Conservation (phyloP, 139 green algal species). For the Gonium pectorale region DNA sequence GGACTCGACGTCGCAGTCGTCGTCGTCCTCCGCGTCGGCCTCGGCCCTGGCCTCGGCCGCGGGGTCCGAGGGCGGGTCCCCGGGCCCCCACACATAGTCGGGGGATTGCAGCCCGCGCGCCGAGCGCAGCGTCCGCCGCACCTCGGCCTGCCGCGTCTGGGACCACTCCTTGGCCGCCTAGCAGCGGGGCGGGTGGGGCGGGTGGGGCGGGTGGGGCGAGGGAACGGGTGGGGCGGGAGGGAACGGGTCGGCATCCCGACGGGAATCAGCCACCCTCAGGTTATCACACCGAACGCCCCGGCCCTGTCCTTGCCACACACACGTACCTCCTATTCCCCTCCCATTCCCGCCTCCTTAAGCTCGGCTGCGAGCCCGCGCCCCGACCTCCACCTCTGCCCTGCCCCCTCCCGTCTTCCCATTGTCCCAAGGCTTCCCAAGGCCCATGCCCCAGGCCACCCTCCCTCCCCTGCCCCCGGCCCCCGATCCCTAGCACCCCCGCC, state of each 20-base stretch:
- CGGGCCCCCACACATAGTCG: not conserved
- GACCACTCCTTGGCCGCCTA: slow-evolving; percentile 9
- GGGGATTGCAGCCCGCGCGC: not conserved
- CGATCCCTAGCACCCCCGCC: not conserved
- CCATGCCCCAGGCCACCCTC: no score
- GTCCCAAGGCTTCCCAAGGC: no score
- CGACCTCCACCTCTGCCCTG: not conserved
- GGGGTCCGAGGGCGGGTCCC: no score
- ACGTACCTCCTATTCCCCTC: no score
- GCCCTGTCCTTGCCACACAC: no score
- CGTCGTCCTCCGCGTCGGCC: not conserved
- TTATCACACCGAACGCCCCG: not conserved
- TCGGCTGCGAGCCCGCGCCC: not conserved
- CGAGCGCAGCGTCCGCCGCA: slow-evolving; percentile 21
- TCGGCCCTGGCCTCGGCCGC: not conserved
- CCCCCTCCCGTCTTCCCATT: not conserved
- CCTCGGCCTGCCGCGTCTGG: not conserved
- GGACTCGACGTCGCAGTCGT: not conserved
- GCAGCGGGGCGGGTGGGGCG: not conserved
- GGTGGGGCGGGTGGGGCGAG: not conserved
- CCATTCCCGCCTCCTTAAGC: no score
- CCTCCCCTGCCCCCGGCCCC: not conserved
- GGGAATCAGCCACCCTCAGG: no score
- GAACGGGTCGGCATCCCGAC: no score
- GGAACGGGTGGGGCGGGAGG: not conserved